These are phyloP conservation scores for Spergularia bocconei DNA, from an alignment of 148 eudicot genomes.

Conservation along the genomic window DNA sequence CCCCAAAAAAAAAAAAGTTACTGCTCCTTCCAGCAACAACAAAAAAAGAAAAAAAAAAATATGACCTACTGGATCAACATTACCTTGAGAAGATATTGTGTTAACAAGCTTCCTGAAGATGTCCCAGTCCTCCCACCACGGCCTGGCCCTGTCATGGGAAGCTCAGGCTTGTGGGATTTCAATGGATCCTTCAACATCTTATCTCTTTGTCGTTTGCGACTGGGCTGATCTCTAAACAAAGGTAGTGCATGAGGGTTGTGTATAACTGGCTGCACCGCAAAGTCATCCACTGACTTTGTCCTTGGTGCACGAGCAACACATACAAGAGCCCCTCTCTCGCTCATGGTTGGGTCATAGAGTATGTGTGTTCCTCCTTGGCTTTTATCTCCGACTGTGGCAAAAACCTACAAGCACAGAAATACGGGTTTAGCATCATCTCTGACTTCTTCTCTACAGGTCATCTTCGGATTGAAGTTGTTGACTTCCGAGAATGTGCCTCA, in stretches of 20 bases:
- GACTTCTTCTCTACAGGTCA: not conserved
- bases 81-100: constrained; percentile 98
- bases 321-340: constrained; percentile 97
- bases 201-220: constrained; percentile 92
- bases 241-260: constrained; percentile 99
- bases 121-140: constrained; percentile 94
- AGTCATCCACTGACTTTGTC: constrained; percentile 88
- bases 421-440: not conserved
- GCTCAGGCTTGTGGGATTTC: constrained; percentile 92
- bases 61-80: not conserved
- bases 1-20: too few relatives aligned
- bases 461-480: not conserved
- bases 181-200: constrained; percentile 87
- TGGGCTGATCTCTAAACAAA: constrained; percentile 91
- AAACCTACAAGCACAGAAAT: constrained; percentile 41
- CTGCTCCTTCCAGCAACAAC: not conserved
- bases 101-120: constrained; percentile 88
- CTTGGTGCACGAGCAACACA: constrained; percentile 98
- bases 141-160: constrained; percentile 92
- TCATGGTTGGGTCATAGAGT: constrained; percentile 83
- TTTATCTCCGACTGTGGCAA: constrained; percentile 82
- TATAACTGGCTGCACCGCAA: constrained; percentile 63
- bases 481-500: not conserved
- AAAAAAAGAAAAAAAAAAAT: too few relatives aligned
- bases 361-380: constrained; percentile 90